Evolutionary conservation across 2,329 filamentous ascomycete genomes (phyloP), one percentile per base, ranked within the genome.

Genomic region (Penicillium rolfsii): DNA sequence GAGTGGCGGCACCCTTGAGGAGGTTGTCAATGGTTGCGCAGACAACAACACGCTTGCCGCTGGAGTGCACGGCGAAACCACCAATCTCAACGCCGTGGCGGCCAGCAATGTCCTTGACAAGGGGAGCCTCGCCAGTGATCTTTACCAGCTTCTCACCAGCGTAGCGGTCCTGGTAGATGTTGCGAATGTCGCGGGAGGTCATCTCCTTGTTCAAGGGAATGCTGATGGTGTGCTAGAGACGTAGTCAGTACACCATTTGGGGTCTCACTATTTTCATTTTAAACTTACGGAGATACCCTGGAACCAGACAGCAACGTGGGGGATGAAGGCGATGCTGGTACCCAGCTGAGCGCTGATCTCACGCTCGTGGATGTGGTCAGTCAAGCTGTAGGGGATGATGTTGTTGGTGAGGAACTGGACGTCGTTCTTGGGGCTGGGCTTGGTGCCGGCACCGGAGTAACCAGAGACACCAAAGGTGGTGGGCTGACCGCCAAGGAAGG

Each of bases 301-400:
- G 85, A 98, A 98, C 94, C 93, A 98, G 14, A 90, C 87, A n/a
- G 93, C 91, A 26, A 97, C 93, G 76, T 98, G 95, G 6, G 95
- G 95, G 60, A 95, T 90, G 75, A 99, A 99, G 5, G 89, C 90
- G 11, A 96, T 88, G 19, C 85, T 80, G 14, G 81, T 83, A 52
- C 89, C 90, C 11, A 98, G 85, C 74, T 96, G 93, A 55, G 81
- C 75, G 73, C 89, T 89, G 65, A 98, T 95, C 77, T 98, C 95
- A 50, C 86, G 87, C 83, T 99, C 95, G 80, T 98, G 95, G 64
- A 98, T 91, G 80, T 98, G 95, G 68, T 93, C 93, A 36, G 92
- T 96, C 78, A 97, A 80, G 69, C 89, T 92, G 82, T 97, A 98
- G 0, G 94, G 89, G 57, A 97, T 90, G 62, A 98, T 81, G 80